These are phyloP conservation scores for Neurospora sp. DNA, from an alignment of 495 filamentous ascomycete species.

Conservation along the genomic window DNA sequence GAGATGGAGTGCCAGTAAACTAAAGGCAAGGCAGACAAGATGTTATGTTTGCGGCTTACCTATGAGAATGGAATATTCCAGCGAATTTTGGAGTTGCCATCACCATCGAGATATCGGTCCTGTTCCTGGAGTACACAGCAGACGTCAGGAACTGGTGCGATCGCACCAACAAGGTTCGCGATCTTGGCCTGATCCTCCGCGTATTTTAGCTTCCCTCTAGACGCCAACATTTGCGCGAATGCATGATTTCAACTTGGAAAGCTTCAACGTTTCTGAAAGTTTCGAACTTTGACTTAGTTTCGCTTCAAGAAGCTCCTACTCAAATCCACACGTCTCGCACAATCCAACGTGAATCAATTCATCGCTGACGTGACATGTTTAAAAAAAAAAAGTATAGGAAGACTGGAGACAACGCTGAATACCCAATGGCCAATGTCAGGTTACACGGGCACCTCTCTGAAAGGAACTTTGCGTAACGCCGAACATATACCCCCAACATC, in stretches of 20 bases:
- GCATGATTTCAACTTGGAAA: not conserved
- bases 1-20: not conserved
- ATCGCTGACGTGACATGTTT: not conserved
- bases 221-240: not conserved
- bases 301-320: not conserved
- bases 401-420: not conserved
- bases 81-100: not conserved
- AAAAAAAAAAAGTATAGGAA: not conserved
- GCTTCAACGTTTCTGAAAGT: not conserved
- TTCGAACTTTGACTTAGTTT: not conserved
- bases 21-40: not conserved
- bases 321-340: not conserved
- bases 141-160: not conserved
- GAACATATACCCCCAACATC: not conserved
- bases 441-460: not conserved
- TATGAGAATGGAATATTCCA: not conserved
- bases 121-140: not conserved
- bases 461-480: not conserved
- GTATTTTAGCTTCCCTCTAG: not conserved
- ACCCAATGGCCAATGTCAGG: conserved; percentile 14
- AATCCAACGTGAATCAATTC: not conserved
- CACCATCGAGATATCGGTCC: not conserved
- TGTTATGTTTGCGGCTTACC: not conserved
- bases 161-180: not conserved
- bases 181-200: not conserved